Percentiles rank a stretch among this genome's conserved stretches.
phyloP scores from a whole-genome alignment of 345 rosid genomes.

The Populus tremula region DNA sequence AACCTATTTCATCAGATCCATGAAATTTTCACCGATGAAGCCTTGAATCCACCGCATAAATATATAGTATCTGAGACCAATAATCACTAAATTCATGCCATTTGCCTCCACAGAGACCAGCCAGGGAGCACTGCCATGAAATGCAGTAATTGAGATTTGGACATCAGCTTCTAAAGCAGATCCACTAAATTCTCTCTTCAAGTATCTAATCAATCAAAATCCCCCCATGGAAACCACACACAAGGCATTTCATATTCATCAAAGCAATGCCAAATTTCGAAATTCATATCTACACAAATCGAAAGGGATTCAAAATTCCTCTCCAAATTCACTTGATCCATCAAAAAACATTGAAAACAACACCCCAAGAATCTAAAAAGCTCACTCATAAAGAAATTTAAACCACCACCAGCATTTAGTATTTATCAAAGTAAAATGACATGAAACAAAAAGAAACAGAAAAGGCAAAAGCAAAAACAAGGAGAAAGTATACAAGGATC shows the following conservation, averaged over 20 bases:
- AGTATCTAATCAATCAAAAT: slow-evolving; percentile 3
- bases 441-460: background rate
- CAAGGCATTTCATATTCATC: background rate
- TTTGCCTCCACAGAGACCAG: background rate
- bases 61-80: background rate
- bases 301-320: background rate
- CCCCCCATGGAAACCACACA: background rate
- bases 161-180: background rate
- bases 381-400: background rate
- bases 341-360: background rate
- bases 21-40: background rate
- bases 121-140: background rate
- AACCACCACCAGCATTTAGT: background rate
- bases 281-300: background rate
- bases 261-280: background rate
- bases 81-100: background rate
- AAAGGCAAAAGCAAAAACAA: background rate
- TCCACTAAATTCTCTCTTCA: slow-evolving; percentile 1
- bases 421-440: background rate
- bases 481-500: background rate
- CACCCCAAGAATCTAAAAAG: background rate
- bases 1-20: background rate
- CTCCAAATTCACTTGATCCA: background rate
- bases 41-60: background rate
- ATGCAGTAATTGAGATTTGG: slow-evolving; percentile 6